Evolutionary conservation across 2,329 filamentous ascomycete species (phyloP).

Genomic region (Alternaria metachromatica): DNA sequence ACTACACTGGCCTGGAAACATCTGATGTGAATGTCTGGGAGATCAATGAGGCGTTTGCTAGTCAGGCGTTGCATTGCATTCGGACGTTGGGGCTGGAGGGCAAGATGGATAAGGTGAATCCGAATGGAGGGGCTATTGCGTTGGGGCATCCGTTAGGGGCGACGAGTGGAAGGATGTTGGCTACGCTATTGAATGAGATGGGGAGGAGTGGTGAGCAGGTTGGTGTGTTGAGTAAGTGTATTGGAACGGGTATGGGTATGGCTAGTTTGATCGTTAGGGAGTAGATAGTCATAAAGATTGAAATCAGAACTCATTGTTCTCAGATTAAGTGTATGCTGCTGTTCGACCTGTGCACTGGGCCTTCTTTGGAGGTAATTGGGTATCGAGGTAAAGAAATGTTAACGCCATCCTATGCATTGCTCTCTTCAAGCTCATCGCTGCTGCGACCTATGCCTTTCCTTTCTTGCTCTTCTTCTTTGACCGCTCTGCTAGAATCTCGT

Average conservation of each 20-base stretch:
- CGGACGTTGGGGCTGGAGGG: slow-evolving; percentile 72
- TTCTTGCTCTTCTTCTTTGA: slow-evolving; percentile 59
- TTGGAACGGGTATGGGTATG: slow-evolving; percentile 62
- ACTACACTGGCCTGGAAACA: slow-evolving; percentile 68
- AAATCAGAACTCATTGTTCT: background rate
- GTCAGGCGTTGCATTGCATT: slow-evolving; percentile 72
- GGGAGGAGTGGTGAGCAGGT: slow-evolving; percentile 72
- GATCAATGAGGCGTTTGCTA: slow-evolving; percentile 83
- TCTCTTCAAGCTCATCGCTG: too few relatives aligned
- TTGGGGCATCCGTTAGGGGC: slow-evolving; percentile 90
- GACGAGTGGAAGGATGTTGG: slow-evolving; percentile 81
- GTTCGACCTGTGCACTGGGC: background rate
- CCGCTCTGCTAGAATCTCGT: slow-evolving; percentile 59
- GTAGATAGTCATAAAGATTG: too few relatives aligned
- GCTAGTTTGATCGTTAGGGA: slow-evolving; percentile 59
- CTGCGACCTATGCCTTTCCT: slow-evolving; percentile 10
- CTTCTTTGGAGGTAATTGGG: background rate
- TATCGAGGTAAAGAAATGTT: background rate
- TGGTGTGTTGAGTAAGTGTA: slow-evolving; percentile 90
- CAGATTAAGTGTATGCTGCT: background rate
- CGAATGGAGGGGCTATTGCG: slow-evolving; percentile 93
- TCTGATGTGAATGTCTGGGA: slow-evolving; percentile 86
- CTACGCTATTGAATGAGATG: slow-evolving; percentile 74
- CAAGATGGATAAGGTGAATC: slow-evolving; percentile 79
- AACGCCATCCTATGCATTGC: background rate